Percentiles rank a stretch among this genome's conserved stretches.
These are phyloP conservation scores for Podila epicladia DNA, from an alignment of 192 early-diverging fungal genomes.

Conservation along the genomic window DNA sequence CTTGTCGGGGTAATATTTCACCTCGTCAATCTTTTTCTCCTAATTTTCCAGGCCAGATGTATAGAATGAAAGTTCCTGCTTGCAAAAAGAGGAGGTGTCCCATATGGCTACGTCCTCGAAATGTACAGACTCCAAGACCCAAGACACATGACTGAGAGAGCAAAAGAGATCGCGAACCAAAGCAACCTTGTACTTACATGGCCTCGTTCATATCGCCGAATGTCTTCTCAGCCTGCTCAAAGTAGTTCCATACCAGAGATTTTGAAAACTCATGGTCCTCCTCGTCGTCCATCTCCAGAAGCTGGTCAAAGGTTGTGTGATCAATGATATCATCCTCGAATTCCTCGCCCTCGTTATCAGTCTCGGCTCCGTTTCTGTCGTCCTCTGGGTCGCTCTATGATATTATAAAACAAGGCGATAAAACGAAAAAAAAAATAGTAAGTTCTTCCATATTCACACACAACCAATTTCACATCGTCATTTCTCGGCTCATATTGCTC, in stretches of 20 bases:
- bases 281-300: conserved; percentile 95
- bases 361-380: conserved; percentile 16
- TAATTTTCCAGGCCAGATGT: no score
- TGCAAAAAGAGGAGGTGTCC: neutral
- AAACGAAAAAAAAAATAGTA: no score
- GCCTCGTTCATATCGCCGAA: conserved; percentile 85
- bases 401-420: neutral
- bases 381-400: conserved; percentile 27
- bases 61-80: neutral
- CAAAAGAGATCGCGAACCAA: neutral
- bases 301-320: conserved; percentile 85
- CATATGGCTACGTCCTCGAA: no score
- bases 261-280: conserved; percentile 86
- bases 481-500: no score
- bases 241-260: conserved; percentile 84
- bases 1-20: no score
- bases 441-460: no score
- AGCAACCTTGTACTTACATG: conserved; percentile 58
- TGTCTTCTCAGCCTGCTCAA: conserved; percentile 88
- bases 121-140: neutral
- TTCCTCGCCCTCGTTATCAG: conserved; percentile 20
- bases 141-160: neutral
- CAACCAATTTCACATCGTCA: no score
- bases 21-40: no score
- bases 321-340: conserved; percentile 68